Evolutionary conservation across 805 yeast species (phyloP), one percentile per base, ranked within the genome.

Genomic region (Suhomyces sp.): DNA sequence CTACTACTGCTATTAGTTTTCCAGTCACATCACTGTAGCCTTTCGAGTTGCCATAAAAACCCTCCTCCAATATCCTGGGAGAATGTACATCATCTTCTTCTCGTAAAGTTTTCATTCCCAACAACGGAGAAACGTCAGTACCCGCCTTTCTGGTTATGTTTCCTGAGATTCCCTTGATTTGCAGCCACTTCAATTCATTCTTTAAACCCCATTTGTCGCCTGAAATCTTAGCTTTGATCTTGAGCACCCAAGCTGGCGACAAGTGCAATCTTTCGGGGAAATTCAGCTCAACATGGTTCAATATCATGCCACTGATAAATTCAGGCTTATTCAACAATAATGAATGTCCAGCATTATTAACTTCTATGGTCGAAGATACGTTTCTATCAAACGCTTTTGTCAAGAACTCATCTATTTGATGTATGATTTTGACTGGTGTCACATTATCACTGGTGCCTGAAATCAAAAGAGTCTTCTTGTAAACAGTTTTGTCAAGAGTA

Each of bases 191-290:
- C 55, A 74, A 77, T 62, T 86, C 88, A 62, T 87, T 88, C 66
- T 87, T 87, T 57, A 88, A 68, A 22, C 90, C 88, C 93, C 93
- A 88, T 67, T 88, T 87, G 60, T 82, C 87, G 2, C 87, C 87
- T 24, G 83, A 78, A 12, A 83, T 77, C 49, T 81, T 77, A 2
- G 88, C 88, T 60, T 83, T 81, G 15, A 83, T 75, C 56, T 80
- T 76, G 49, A 87, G 73, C 47, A 86, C 90, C 92, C 92, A 87
- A 2, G 88, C 81, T 24, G 87, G 82, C 19, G 85, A 81, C 35
- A 88, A 74, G 58, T 84, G 80, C 48, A 80, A 69, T 38, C 79
- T 51, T 46, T 71, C 73, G 19, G 85, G 84, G 49, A 72, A 71
- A 24, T 76, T 67, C 49, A 60, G 70, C 51, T 78, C 81, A 13